These are phyloP conservation scores for Fusarium sacchari DNA, from an alignment of 2,329 filamentous ascomycete species.

Conservation along the genomic window DNA sequence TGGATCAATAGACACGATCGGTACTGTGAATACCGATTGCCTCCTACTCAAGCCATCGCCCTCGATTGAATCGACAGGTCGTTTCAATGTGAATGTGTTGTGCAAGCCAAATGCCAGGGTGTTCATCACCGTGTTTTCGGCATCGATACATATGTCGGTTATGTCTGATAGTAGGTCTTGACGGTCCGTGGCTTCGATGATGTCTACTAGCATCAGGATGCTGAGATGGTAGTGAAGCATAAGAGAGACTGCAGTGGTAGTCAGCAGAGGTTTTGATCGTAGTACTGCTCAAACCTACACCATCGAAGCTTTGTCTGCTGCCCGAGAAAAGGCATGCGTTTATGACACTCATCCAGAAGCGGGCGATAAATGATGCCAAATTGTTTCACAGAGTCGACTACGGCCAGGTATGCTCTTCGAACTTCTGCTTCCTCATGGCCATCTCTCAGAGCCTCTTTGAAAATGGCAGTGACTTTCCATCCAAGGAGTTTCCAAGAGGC, in stretches of 20 bases:
- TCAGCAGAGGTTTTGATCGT: background rate
- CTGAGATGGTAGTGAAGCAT: conserved; percentile 50
- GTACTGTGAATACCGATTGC: conserved; percentile 32
- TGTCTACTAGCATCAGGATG: conserved; percentile 46
- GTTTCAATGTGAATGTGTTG: conserved; percentile 38
- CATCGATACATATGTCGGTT: conserved; percentile 38
- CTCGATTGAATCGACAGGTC: background rate
- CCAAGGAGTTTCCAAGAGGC: conserved; percentile 46
- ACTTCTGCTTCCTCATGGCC: conserved; percentile 47
- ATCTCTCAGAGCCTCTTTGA: conserved; percentile 47
- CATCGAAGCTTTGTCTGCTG: conserved; percentile 47
- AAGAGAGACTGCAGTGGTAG: conserved; percentile 37
- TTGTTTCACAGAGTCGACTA: conserved; percentile 42
- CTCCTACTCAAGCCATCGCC: background rate
- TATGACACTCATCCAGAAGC: conserved; percentile 45
- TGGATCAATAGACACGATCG: conserved; percentile 47
- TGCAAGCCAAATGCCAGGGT: conserved; percentile 46
- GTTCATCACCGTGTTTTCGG: conserved; percentile 48
- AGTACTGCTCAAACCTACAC: conserved; percentile 27
- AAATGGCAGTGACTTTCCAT: conserved; percentile 47
- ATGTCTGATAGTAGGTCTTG: conserved; percentile 42
- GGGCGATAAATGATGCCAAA: conserved; percentile 45
- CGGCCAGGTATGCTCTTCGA: conserved; percentile 37
- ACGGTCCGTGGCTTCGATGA: conserved; percentile 45
- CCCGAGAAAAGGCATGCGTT: conserved; percentile 45